Evolutionary conservation across 2,329 filamentous ascomycete genomes (phyloP).

Genomic region (Alternaria gaisen): DNA sequence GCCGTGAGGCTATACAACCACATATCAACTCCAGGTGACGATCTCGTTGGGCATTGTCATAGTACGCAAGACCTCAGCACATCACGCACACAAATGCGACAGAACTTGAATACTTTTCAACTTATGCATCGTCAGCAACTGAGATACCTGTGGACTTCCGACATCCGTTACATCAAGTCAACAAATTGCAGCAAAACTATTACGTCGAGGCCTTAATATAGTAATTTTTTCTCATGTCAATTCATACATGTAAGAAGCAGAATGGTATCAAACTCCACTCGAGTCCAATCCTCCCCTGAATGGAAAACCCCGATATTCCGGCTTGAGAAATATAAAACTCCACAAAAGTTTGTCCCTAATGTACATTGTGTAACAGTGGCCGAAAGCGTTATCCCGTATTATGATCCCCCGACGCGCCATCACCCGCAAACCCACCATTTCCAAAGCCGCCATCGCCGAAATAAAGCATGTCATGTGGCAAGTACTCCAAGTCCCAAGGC

Average conservation of each 20-base stretch:
- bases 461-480: conserved; percentile 71
- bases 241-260: background rate
- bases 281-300: background rate
- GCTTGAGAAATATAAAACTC: background rate
- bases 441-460: conserved; percentile 35
- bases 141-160: background rate
- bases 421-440: conserved; percentile 8
- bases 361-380: background rate
- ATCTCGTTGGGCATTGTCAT: too few relatives aligned
- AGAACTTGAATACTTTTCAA: background rate
- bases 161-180: background rate
- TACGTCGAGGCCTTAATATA: background rate
- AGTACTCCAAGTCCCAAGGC: conserved; percentile 75
- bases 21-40: too few relatives aligned
- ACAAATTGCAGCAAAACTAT: background rate
- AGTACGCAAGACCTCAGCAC: too few relatives aligned
- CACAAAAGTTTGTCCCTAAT: background rate
- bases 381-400: background rate
- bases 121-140: fast-evolving
- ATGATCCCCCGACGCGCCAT: conserved; percentile 3
- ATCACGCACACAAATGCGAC: too few relatives aligned
- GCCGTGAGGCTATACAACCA: too few relatives aligned
- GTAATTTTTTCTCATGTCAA: background rate
- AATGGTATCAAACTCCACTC: background rate
- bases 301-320: background rate